Percentiles rank a stretch among this genome's conserved stretches.
Conservation (phyloP, 2,329 filamentous ascomycete genomes). For the Verticillium klebahnii region DNA sequence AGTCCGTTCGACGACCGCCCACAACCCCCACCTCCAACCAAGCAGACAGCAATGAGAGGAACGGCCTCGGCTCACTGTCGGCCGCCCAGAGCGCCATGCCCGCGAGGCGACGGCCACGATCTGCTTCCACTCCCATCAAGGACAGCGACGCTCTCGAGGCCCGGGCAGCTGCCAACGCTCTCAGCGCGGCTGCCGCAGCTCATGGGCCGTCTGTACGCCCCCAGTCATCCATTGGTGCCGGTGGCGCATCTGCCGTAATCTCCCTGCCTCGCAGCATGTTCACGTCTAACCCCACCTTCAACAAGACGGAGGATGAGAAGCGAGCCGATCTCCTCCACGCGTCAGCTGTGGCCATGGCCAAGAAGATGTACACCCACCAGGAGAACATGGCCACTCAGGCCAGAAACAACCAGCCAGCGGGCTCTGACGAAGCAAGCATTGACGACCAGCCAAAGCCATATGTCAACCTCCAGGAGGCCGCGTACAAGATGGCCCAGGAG, state of each 20-base stretch:
- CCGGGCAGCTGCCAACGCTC: conserved; percentile 61
- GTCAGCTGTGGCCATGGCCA: conserved; percentile 85
- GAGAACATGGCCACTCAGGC: conserved; percentile 54
- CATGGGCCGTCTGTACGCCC: conserved; percentile 46
- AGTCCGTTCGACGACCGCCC: conserved; percentile 24
- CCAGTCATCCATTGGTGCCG: conserved; percentile 48
- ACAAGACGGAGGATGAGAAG: conserved; percentile 70
- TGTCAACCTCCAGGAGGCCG: conserved; percentile 74
- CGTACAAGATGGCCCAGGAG: conserved; percentile 80
- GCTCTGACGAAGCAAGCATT: conserved; percentile 22
- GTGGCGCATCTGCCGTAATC: conserved; percentile 62
- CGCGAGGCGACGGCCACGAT: conserved; percentile 48
- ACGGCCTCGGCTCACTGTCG: conserved; percentile 53
- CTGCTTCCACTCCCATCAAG: conserved; percentile 56
- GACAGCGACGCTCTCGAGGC: conserved; percentile 43
- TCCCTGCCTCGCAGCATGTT: conserved; percentile 73
- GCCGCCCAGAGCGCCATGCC: conserved; percentile 77
- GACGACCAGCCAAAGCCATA: conserved; percentile 46
- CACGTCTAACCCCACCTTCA: conserved; percentile 68
- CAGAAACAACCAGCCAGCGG: conserved; percentile 32
- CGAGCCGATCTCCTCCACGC: conserved; percentile 70
- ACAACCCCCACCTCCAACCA: conserved; percentile 27
- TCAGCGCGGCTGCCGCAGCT: conserved; percentile 68
- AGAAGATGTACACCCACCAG: conserved; percentile 73
- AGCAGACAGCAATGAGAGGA: conserved; percentile 25